phyloP scores from a whole-genome alignment of 176 grass and related monocot species.

The Musa acuminata region DNA sequence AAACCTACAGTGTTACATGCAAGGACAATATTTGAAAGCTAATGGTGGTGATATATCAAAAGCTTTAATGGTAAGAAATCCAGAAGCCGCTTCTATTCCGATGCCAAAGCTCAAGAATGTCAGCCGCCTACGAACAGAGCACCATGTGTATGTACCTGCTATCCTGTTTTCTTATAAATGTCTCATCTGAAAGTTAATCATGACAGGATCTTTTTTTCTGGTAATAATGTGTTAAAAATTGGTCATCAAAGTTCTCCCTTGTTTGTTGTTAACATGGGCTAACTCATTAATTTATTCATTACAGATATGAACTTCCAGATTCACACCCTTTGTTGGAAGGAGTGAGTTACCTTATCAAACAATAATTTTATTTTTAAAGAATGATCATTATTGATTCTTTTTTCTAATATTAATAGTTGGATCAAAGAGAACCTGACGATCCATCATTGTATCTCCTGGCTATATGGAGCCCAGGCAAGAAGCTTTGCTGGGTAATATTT shows the following conservation, averaged over 20 bases:
- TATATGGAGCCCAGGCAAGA: conserved; percentile 64
- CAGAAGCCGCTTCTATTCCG: conserved; percentile 76
- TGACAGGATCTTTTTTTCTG: background rate
- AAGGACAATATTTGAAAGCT: conserved; percentile 51
- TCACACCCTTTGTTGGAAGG: conserved; percentile 47
- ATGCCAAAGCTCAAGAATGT: conserved; percentile 73
- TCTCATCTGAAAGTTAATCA: background rate
- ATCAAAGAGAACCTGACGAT: conserved; percentile 63
- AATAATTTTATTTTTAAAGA: background rate
- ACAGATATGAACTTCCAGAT: conserved; percentile 93
- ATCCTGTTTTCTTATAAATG: conserved; percentile 1
- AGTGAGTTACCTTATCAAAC: conserved; percentile 40
- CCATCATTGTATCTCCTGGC: conserved; percentile 74
- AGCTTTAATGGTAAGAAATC: conserved; percentile 61
- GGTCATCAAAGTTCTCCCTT: too few species aligned
- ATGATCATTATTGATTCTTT: background rate
- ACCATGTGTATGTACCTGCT: conserved; percentile 58
- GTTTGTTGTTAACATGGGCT: too few species aligned
- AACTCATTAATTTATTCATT: conserved; percentile 1
- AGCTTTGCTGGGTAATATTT: conserved; percentile 18
- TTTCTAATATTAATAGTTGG: conserved; percentile 22
- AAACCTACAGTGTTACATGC: conserved; percentile 62
- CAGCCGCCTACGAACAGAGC: conserved; percentile 73
- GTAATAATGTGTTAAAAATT: background rate
- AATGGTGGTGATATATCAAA: conserved; percentile 66